Percentiles rank a stretch among this genome's conserved stretches.
These are phyloP conservation scores for Astragalus glycyphyllos DNA, from an alignment of 306 rosid genomes.

Conservation along the genomic window DNA sequence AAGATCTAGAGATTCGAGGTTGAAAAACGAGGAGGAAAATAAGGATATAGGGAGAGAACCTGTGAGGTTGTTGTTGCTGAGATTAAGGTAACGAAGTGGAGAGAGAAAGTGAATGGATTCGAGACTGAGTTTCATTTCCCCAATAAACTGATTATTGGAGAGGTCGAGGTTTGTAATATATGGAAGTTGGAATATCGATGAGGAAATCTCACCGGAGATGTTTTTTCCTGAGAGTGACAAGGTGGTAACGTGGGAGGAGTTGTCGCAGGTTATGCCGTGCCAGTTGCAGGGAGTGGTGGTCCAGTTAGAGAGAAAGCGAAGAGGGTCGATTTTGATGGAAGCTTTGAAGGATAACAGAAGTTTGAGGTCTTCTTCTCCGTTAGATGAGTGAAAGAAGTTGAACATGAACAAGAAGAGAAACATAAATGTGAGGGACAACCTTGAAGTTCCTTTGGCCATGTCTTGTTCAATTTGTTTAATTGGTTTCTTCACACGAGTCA, in stretches of 20 bases:
- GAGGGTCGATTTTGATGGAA: constrained; percentile 67
- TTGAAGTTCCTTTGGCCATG: constrained; percentile 63
- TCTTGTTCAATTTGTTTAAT: constrained; percentile 18
- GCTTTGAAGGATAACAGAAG: constrained; percentile 83
- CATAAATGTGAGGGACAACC: constrained; percentile 37
- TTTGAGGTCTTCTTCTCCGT: constrained; percentile 52
- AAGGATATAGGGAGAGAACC: constrained; percentile 66
- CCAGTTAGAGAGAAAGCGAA: constrained; percentile 77
- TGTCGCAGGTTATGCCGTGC: constrained; percentile 71
- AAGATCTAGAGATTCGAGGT: constrained; percentile 69
- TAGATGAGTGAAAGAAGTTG: constrained; percentile 44
- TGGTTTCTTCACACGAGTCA: constrained; percentile 34
- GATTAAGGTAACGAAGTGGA: constrained; percentile 67
- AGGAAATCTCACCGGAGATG: constrained; percentile 61
- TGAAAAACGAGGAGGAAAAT: constrained; percentile 45
- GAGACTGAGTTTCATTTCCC: constrained; percentile 48
- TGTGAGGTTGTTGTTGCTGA: constrained; percentile 85
- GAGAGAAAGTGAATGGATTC: constrained; percentile 36
- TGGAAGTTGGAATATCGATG: constrained; percentile 60
- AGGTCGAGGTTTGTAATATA: constrained; percentile 63
- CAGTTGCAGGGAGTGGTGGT: constrained; percentile 62
- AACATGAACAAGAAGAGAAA: constrained; percentile 47
- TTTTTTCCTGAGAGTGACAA: constrained; percentile 65
- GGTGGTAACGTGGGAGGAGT: constrained; percentile 50
- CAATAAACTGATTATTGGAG: constrained; percentile 72